Evolutionary conservation across 2,329 filamentous ascomycete species (phyloP), one percentile per base, ranked within the genome.

Genomic region (Cadophora luteo-olivacea): DNA sequence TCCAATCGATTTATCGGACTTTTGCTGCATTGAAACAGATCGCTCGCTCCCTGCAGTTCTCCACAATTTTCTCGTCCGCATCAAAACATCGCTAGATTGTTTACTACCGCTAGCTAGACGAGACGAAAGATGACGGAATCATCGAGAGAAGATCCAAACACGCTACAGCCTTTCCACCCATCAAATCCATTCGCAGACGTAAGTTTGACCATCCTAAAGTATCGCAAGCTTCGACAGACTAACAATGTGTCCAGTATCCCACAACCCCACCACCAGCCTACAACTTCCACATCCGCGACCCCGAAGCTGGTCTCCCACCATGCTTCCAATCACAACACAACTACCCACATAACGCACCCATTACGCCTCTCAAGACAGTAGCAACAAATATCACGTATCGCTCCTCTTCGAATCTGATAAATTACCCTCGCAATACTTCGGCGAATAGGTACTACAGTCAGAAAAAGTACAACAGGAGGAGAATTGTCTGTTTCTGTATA

Each of bases 281-380:
- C 51, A 67, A 62, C 38, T 67, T 67, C 55, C 64, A 66, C 64
- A 62, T 62, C 38, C 38, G 54, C 11, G 58, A 63, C 32, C 19
- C 38, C 24, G 55, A 52, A 36, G 41, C 55, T 24, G 33, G 41
- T 33, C 61, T 64, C 25, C 61, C 51, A 36, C 49, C 54, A 1
- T 36, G 8, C 6, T 33, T 48, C 63, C 63, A 45, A 45, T 57
- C 38, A 19, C 54, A 51, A 41, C 52, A 65, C 63, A 55, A 58
- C n/a, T 57, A 58, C 29, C 63, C 36, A 14, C 52, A 32, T 52
- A 65, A 58, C 63, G 32, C 57, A 49, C 36, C 63, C 25, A 58
- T 57, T 7, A 65, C 63, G 32, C 52, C 54, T 12, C 63, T 57
- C 3, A 38, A 54, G 51, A 32, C 9, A 19, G 58, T 49, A 58